A percentile compares a stretch with the other conserved stretches of the same genome.
phyloP scores from a whole-genome alignment of 1,284 basidiomycete genomes.

The Moesziomyces sp. region DNA sequence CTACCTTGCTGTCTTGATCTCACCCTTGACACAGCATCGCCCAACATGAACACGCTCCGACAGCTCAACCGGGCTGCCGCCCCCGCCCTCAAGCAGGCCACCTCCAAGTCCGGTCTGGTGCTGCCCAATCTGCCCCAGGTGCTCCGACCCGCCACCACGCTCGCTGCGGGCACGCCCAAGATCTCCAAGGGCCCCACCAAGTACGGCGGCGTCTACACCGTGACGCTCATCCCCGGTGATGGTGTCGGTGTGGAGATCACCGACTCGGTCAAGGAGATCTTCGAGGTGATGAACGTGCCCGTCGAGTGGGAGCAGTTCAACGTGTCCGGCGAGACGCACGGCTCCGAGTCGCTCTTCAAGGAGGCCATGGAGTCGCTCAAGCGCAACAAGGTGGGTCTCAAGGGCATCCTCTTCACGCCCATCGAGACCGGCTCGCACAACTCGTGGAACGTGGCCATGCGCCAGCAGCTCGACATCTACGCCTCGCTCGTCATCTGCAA shows the following conservation, averaged over 20 bases:
- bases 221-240: slow-evolving; percentile 67
- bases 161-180: slow-evolving; percentile 82
- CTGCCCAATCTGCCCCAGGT: slow-evolving; percentile 50
- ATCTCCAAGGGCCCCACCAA: slow-evolving; percentile 84
- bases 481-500: slow-evolving; percentile 98
- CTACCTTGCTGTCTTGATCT: slow-evolving; percentile 17
- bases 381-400: slow-evolving; percentile 97
- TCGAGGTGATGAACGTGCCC: slow-evolving; percentile 95
- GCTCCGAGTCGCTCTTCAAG: slow-evolving; percentile 94
- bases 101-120: slow-evolving; percentile 38
- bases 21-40: slow-evolving; percentile 9
- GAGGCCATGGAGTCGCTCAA: slow-evolving; percentile 90
- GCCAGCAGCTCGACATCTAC: slow-evolving; percentile 98
- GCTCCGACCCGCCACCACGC: slow-evolving; percentile 75
- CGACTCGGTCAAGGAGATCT: slow-evolving; percentile 98
- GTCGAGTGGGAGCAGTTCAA: slow-evolving; percentile 99
- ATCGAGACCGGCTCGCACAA: slow-evolving; percentile 96
- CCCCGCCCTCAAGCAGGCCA: slow-evolving; percentile 53
- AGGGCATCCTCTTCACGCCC: slow-evolving; percentile 99
- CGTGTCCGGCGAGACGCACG: slow-evolving; percentile 93
- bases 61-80: slow-evolving; percentile 50
- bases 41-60: slow-evolving; percentile 48
- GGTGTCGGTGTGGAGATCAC: slow-evolving; percentile 93
- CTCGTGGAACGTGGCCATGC: slow-evolving; percentile 99
- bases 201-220: slow-evolving; percentile 83